Evolutionary conservation across 768 basidiomycete species (phyloP), one percentile per base, ranked within the genome.

Genomic region (Lactifluus subvellereus): DNA sequence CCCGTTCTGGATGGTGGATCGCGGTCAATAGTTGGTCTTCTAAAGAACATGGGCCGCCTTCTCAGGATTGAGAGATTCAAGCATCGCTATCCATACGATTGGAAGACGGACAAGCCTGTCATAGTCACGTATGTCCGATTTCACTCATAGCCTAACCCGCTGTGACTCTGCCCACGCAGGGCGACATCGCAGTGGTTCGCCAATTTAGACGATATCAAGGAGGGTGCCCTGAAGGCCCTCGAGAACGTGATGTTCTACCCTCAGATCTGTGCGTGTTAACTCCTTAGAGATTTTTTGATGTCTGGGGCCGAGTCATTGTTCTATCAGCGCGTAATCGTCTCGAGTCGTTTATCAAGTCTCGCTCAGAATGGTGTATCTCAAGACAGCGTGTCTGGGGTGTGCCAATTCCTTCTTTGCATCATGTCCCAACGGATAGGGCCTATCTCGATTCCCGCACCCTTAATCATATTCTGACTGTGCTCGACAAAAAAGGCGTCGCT

Each of bases 171-270:
- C 42, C 11, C n/a, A 6, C 55, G 6, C 66, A 92, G 92, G 16
- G 91, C 94, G 0, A 98, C 95, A 2, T 92, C 91, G 0, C 96
- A 98, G 68, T 99, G 96, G 96, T 99, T 99, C 71, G 94, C 95
- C 4, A 91, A 96, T 71, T 76, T 98, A 27, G 90, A 90, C 54
- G 76, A 79, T 49, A 89, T 99, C 76, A 97, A 97, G 71, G 80
- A 82, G 0, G 73, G 80, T 54, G 94, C 96, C 0, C 69, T 95
- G 27, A 67, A 77, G 8, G 87, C 91, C 0, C 79, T 98, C 11
- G 72, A 84, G 51, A 73, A 77, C 1, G 91, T 98, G 20, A 66
- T 79, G 0, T 98, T 96, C 74, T 83, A 84, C 65, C 96, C 96
- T 6, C 73, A 82, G 2, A 74, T 76, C 64, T 92, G 95, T 97